A percentile compares a stretch with the other conserved stretches of the same genome.
Conservation (phyloP, 2,329 filamentous ascomycete genomes). For the Colletotrichum euphorbiae region DNA sequence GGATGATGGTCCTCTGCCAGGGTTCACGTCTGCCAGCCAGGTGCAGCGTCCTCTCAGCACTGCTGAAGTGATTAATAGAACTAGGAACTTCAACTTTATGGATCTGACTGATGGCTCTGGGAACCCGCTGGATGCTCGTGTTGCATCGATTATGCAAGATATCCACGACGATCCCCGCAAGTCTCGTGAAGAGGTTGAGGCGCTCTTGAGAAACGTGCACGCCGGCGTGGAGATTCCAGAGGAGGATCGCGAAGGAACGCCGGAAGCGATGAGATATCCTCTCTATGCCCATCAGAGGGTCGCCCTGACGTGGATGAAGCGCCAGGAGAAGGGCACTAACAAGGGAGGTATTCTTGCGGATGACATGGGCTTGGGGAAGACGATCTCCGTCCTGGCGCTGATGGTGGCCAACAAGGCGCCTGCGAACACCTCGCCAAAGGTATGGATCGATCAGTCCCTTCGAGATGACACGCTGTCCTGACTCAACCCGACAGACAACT, state of each 20-base stretch:
- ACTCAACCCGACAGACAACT: constrained; percentile 67
- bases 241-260: constrained; percentile 75
- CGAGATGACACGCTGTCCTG: background rate
- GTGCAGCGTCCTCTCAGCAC: constrained; percentile 16
- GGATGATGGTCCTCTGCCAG: background rate
- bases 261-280: constrained; percentile 72
- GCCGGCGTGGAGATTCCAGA: constrained; percentile 75
- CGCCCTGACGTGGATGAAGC: constrained; percentile 80
- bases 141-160: constrained; percentile 44
- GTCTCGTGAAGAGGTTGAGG: constrained; percentile 73
- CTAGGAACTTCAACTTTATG: constrained; percentile 37
- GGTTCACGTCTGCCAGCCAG: constrained; percentile 14
- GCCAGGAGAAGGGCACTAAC: constrained; percentile 78
- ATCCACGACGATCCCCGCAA: constrained; percentile 53
- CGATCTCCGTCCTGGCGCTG: constrained; percentile 83
- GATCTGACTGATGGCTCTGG: constrained; percentile 49
- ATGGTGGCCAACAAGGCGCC: constrained; percentile 75
- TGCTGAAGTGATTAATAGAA: constrained; percentile 32
- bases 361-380: constrained; percentile 88
- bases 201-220: constrained; percentile 77
- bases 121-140: constrained; percentile 46
- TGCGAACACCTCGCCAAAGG: constrained; percentile 47
- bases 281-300: constrained; percentile 87
- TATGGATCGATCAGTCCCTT: too few relatives aligned
- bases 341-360: constrained; percentile 83